Base-by-base conservation (phyloP, 2,329 filamentous ascomycete species). In the Aplosporella prunicola region DNA sequence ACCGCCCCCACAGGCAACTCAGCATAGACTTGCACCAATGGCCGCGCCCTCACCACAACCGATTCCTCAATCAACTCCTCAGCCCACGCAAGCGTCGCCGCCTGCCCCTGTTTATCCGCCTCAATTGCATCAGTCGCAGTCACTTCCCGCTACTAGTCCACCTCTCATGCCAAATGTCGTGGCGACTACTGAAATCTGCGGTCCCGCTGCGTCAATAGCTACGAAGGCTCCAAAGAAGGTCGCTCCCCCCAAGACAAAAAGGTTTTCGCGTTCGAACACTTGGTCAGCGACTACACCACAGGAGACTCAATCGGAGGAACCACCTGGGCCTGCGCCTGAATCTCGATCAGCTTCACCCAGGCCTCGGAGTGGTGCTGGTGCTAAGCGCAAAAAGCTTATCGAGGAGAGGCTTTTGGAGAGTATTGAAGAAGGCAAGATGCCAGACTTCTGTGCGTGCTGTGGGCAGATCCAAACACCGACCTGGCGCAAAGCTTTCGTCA, bases 391-490 rank as follows among this genome's bases (percentile, higher is more conserved):
- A 58, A 82, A 83, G 45, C 63, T 71, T 39, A 75, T 79, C 32
- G 66, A 72, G 45, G 66, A 71, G 16, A 68, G 68, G 33, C 56
- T 79, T 15, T 64, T 74, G 27, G 57, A 63, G 39, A 69, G 72
- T 15, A 78, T 96, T 37, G 71, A 71, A n/a, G 76, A 77, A 38
- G 91, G 91, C 5, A 75, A 87, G 46, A 81, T 88, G 68, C 91
- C 91, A 0, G 80, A 82, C 1, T 96, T 80, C 52, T 98, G 91
- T 57, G 76, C 76, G 45, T 94, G 96, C 51, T 98, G 91, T 51
- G 91, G 91, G 5, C 83, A 87, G 5, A 93, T 98, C 40, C 84
- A 96, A 51, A 98, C 91, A 1, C 85, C 89, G 0, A 95, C 89
- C 0, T 98, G 91, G 91, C 79, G 91, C 43, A 91, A 89, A 52